These are phyloP conservation scores for Withania somnifera DNA, from an alignment of 305 asterid species.

Conservation along the genomic window DNA sequence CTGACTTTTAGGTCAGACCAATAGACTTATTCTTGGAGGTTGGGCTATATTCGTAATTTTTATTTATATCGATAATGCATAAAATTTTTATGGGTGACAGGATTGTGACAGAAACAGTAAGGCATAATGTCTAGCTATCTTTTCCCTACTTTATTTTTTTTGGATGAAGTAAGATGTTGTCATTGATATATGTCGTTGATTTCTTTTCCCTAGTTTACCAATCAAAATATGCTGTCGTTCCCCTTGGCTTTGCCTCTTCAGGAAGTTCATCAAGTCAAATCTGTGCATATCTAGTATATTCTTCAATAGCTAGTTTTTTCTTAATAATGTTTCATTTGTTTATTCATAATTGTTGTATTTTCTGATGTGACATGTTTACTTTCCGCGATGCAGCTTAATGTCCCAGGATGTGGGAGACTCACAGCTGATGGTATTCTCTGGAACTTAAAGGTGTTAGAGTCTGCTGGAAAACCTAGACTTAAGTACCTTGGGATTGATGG, in stretches of 20 bases:
- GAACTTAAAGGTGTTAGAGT: slow-evolving; percentile 30
- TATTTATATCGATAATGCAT: no score
- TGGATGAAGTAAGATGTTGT: no score
- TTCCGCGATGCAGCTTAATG: slow-evolving; percentile 37
- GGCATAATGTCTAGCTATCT: not conserved
- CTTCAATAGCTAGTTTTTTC: not conserved
- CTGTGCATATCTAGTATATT: not conserved
- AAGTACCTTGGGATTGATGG: slow-evolving; percentile 37
- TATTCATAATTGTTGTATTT: not conserved
- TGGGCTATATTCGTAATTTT: not conserved
- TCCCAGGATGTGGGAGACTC: slow-evolving; percentile 35
- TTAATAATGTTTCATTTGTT: not conserved
- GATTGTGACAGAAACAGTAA: not conserved
- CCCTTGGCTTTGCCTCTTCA: not conserved
- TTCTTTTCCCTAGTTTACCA: not conserved
- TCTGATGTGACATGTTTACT: not conserved
- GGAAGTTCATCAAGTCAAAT: not conserved
- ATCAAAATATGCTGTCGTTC: not conserved
- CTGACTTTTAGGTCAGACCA: not conserved
- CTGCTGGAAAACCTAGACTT: slow-evolving; percentile 32
- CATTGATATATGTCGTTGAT: no score
- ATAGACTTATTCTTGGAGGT: not conserved
- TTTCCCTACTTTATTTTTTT: not conserved
- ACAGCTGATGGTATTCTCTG: slow-evolving; percentile 21
- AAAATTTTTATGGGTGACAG: not conserved